Evolutionary conservation across 2,329 filamentous ascomycete species (phyloP).

Genomic region (Xylariales sp.): DNA sequence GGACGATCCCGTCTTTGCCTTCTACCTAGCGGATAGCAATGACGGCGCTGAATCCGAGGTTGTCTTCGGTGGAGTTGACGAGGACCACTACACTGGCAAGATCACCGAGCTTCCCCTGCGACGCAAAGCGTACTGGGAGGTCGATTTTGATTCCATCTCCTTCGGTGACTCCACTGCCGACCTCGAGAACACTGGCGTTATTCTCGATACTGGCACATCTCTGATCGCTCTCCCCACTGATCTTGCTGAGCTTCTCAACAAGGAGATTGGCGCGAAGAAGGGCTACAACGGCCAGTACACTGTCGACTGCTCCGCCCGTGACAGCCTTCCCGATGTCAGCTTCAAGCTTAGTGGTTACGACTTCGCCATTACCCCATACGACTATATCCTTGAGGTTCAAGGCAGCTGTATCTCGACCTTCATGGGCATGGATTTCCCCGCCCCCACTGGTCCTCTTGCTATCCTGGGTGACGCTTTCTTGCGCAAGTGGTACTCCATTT

Average conservation of each 20-base stretch:
- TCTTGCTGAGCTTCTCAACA: slow-evolving; percentile 93
- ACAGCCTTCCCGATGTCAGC: slow-evolving; percentile 80
- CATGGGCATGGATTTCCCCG: slow-evolving; percentile 92
- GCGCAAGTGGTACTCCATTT: slow-evolving; percentile 90
- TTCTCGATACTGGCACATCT: slow-evolving; percentile 97
- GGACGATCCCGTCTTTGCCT: slow-evolving; percentile 90
- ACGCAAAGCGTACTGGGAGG: slow-evolving; percentile 99
- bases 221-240: slow-evolving; percentile 90
- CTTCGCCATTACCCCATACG: slow-evolving; percentile 82
- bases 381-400: slow-evolving; percentile 94
- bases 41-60: slow-evolving; percentile 73
- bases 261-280: slow-evolving; percentile 97
- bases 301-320: slow-evolving; percentile 80
- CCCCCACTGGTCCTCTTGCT: slow-evolving; percentile 82
- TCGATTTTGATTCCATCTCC: slow-evolving; percentile 87
- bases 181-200: slow-evolving; percentile 90
- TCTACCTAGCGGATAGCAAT: slow-evolving; percentile 81
- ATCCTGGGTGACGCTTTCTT: slow-evolving; percentile 89
- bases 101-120: slow-evolving; percentile 90
- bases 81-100: slow-evolving; percentile 76
- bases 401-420: slow-evolving; percentile 96
- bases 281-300: slow-evolving; percentile 95
- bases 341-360: slow-evolving; percentile 89
- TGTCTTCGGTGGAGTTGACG: slow-evolving; percentile 83
- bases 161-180: slow-evolving; percentile 83